Base-by-base conservation (phyloP, 176 grass and related monocot genomes). In the Musa beccarii region DNA sequence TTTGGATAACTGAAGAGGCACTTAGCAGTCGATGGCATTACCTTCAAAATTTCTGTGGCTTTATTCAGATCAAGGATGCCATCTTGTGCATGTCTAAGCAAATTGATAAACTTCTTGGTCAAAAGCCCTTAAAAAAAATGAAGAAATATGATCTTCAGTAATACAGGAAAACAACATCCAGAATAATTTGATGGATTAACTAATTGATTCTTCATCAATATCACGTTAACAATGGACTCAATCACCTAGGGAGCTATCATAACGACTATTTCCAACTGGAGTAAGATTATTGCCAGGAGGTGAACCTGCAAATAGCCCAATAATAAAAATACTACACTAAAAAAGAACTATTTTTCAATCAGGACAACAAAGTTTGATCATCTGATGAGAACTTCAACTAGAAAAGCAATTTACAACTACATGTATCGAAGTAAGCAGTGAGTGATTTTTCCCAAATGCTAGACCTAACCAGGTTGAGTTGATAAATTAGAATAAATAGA, bases 241-340 rank as follows among this genome's bases (percentile, higher is more conserved):
- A 80, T 90, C 79, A 97, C 94, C 94, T 89, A 97, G 83, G 53
- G 94, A 97, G 85, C 81, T 93, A 59, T 97, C 94, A 75, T 80
- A 85, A 22, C 90, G 88, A 51, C 80, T 87, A 81, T 83, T 73
- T 83, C 78, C 73, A 80, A 78, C 81, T 29, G 90, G 80, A 84
- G 88, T 93, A 57, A 79, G 73, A 83, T 86, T 88, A 84, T 90
- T 92, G 79, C 75, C 74, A 78, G 87, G 64, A 69, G 74, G 83
- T 69, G 83, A 92, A 80, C 79, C 89, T 89, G 83, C 56, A 78
- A 57, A 15, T 75, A 75, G 34, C 79, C 52, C 72, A 66, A 66
- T 20, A 61, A 63, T 29, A 59, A 69, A 20, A 51, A 11, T 3
- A 2, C 26, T 8, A 61, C 34, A 15, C 17, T 59, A 66, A 15